A percentile compares a stretch with the other conserved stretches of the same genome.
phyloP scores from a whole-genome alignment of 2,329 filamentous ascomycete species.

The Rutstroemia sp. region DNA sequence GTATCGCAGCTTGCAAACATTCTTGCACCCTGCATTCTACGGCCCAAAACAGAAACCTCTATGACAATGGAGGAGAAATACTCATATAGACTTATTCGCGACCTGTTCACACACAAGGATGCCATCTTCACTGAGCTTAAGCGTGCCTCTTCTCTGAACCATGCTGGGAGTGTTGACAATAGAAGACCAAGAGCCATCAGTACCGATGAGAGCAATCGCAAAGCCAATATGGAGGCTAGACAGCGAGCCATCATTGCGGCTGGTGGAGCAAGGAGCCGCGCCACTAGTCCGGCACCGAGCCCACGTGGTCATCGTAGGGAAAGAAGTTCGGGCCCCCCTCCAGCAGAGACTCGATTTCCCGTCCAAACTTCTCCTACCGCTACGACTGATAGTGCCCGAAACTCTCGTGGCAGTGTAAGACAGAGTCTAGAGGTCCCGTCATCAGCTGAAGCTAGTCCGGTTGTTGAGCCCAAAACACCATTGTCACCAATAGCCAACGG shows the following conservation, averaged over 20 bases:
- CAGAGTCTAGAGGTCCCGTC: conserved; percentile 74
- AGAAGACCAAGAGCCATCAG: conserved; percentile 80
- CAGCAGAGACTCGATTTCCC: conserved; percentile 75
- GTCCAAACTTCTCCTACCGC: conserved; percentile 60
- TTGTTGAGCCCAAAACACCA: conserved; percentile 15
- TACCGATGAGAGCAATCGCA: conserved; percentile 91
- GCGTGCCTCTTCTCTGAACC: conserved; percentile 67
- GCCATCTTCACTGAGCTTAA: conserved; percentile 94
- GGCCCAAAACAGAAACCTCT: conserved; percentile 79
- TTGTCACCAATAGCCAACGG: conserved; percentile 23
- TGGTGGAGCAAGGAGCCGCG: conserved; percentile 57
- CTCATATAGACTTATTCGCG: conserved; percentile 80
- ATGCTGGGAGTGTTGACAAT: conserved; percentile 51
- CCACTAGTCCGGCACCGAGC: conserved; percentile 63
- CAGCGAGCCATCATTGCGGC: conserved; percentile 66
- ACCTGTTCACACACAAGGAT: conserved; percentile 90
- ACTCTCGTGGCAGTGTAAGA: conserved; percentile 34
- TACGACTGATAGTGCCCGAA: conserved; percentile 36
- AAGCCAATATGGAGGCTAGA: conserved; percentile 89
- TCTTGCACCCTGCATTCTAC: conserved; percentile 79
- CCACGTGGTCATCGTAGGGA: conserved; percentile 65
- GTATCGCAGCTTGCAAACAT: conserved; percentile 64
- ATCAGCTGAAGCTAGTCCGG: conserved; percentile 16
- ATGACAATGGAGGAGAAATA: conserved; percentile 95
- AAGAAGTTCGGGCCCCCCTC: conserved; percentile 63